phyloP scores from a whole-genome alignment of 495 filamentous ascomycete genomes.

The Xylaria flabelliformis region DNA sequence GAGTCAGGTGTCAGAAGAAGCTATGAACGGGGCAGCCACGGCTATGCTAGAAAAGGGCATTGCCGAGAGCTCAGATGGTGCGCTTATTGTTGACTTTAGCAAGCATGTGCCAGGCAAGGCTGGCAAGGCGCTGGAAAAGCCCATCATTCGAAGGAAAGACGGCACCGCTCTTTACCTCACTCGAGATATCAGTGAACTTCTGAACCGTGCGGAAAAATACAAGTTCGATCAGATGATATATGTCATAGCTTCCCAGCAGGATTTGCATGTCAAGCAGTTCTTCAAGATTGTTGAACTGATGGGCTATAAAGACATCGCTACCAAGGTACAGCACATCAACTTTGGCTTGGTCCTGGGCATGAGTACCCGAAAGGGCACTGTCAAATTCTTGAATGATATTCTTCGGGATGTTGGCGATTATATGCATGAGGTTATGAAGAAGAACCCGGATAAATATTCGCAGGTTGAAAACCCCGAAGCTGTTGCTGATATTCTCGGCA shows the following conservation, averaged over 20 bases:
- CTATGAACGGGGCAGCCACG: conserved; percentile 72
- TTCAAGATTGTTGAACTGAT: conserved; percentile 70
- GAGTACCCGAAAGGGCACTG: conserved; percentile 66
- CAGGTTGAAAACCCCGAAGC: conserved; percentile 64
- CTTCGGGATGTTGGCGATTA: conserved; percentile 65
- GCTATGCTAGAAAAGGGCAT: conserved; percentile 74
- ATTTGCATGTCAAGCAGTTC: conserved; percentile 66
- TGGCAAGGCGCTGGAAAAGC: conserved; percentile 62
- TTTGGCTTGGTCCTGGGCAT: conserved; percentile 68
- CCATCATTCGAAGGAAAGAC: conserved; percentile 65
- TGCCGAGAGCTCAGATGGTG: conserved; percentile 83
- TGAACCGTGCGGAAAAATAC: conserved; percentile 65
- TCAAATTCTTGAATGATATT: conserved; percentile 64
- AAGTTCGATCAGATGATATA: conserved; percentile 75
- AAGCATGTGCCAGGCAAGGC: conserved; percentile 69
- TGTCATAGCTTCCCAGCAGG: conserved; percentile 66
- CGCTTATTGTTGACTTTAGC: conserved; percentile 84
- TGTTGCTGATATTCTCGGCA: conserved; percentile 64
- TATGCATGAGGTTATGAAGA: conserved; percentile 71
- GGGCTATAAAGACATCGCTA: conserved; percentile 63
- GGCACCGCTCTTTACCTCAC: conserved; percentile 70
- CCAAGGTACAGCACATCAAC: conserved; percentile 66
- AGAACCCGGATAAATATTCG: conserved; percentile 64
- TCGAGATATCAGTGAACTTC: conserved; percentile 68
- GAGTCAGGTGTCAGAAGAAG: conserved; percentile 84